Base-by-base conservation (phyloP, 345 rosid genomes). In the Barbarea vulgaris region DNA sequence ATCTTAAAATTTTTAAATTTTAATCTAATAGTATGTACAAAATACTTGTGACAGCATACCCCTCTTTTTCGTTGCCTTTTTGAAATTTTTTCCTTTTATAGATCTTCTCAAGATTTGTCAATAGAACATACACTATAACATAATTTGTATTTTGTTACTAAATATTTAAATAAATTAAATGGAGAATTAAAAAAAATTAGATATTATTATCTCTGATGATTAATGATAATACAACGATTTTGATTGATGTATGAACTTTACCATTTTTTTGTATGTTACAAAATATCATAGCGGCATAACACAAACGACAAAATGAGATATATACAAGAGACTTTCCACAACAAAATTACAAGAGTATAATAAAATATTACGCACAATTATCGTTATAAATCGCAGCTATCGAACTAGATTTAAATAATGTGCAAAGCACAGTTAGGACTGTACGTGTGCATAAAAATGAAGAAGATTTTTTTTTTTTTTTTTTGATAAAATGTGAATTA, bases 81-180 rank as follows among this genome's bases (percentile, higher is more conserved):
- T 15, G 21, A 68, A 33, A 12, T 15, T 31, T 31, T 22, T 72
- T 37, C 50, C 76, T 70, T 70, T 77, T 55, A 53, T 62, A 69
- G 80, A 76, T 76, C 70, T 55, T 77, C 71, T 77, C 36, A 70
- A 69, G 80, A 76, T 76, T 69, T 69, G 58, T 42, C 62, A 42
- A 68, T 39, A 60, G 39, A 51, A 60, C 63, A 69, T 31, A 53
- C 65, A 69, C 75, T 41, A 65, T 53, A 46, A 28, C 3, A 21
- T 11, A 9, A 9, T 9, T 14, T 21, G 4, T 37, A 34, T 5
- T 67, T 34, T 30, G 53, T 72, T 25, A 18, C 5, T 17, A 37
- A 0, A 0, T 4, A 14, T 42, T 14, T 21, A 30, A 13, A 27
- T 39, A 39, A 46, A 64, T 11, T n/a, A 17, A 10, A 30, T 47